Percentiles rank a stretch among this genome's conserved stretches.
These are phyloP conservation scores for Abortiporus biennis DNA, from an alignment of 1,284 basidiomycete genomes.

Conservation along the genomic window DNA sequence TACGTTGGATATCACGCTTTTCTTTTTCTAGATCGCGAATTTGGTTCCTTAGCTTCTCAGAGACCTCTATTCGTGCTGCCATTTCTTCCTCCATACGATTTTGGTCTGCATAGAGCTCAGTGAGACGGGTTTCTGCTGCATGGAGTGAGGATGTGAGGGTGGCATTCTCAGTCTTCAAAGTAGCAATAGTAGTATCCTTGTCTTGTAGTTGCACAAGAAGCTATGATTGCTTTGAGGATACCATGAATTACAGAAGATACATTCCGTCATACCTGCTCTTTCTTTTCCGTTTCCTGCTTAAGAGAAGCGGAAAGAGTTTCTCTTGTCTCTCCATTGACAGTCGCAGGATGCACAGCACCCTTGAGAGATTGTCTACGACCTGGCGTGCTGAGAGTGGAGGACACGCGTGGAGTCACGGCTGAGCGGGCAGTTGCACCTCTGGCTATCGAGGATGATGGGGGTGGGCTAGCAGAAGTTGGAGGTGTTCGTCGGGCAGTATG, in stretches of 20 bases:
- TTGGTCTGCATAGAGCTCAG: conserved; percentile 76
- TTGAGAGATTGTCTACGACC: conserved; percentile 45
- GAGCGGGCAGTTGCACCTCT: conserved; percentile 34
- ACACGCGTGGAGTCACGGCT: conserved; percentile 28
- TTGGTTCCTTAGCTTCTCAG: conserved; percentile 71
- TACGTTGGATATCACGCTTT: conserved; percentile 67
- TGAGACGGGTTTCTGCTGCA: conserved; percentile 59
- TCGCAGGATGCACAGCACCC: conserved; percentile 30
- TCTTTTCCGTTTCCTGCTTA: conserved; percentile 71
- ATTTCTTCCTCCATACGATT: conserved; percentile 71
- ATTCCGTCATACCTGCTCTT: conserved; percentile 56
- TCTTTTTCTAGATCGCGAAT: conserved; percentile 79
- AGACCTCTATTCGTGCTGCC: conserved; percentile 69
- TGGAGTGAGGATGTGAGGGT: conserved; percentile 56
- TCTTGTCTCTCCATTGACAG: conserved; percentile 32
- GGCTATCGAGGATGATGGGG: conserved; percentile 23
- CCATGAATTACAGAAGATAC: conserved; percentile 3
- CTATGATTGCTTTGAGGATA: conserved; percentile 29
- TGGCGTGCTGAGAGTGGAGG: conserved; percentile 27
- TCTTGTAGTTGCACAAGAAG: conserved; percentile 70
- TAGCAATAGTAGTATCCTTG: conserved; percentile 63
- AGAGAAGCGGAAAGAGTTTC: conserved; percentile 56
- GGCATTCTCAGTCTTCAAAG: conserved; percentile 57
- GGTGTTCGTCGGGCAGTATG: conserved; percentile 37
- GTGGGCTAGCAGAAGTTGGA: conserved; percentile 14